Conservation (phyloP, 345 rosid species). For the Lumnitzera racemosa region DNA sequence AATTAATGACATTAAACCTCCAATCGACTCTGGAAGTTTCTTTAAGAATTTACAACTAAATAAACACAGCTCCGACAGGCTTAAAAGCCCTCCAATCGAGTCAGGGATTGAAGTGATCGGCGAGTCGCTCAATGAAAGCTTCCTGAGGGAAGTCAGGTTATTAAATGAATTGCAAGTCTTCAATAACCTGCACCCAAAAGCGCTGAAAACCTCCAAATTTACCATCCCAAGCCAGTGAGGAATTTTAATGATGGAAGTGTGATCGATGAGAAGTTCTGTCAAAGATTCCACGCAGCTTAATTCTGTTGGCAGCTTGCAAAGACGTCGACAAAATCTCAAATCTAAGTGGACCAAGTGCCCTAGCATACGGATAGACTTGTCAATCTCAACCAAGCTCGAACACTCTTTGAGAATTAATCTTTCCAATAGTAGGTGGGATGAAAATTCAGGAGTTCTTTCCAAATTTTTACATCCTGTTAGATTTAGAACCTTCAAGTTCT, state of each 20-base stretch:
- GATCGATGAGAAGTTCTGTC: not conserved
- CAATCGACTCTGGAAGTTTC: not conserved
- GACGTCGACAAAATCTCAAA: not conserved
- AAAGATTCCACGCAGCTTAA: not conserved
- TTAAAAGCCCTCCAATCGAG: not conserved
- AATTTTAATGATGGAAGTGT: not conserved
- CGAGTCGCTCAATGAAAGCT: not conserved
- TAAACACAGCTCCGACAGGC: not conserved
- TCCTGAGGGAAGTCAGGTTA: not conserved
- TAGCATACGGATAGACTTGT: not conserved
- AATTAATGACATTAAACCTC: not conserved
- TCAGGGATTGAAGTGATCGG: not conserved
- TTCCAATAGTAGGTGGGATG: not conserved
- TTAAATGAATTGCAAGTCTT: not conserved
- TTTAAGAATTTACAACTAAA: not conserved
- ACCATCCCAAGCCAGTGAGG: not conserved
- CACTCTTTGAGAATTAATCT: constrained; percentile 1
- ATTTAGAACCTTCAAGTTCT: constrained; percentile 2
- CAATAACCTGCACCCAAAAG: not conserved
- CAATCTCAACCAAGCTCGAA: not conserved
- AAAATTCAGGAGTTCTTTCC: not conserved
- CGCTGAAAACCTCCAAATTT: not conserved
- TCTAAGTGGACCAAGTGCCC: not conserved
- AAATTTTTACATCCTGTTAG: not conserved
- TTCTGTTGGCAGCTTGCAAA: not conserved